Evolutionary conservation across 306 rosid species (phyloP).

Genomic region (Pterocarpus santalinus): DNA sequence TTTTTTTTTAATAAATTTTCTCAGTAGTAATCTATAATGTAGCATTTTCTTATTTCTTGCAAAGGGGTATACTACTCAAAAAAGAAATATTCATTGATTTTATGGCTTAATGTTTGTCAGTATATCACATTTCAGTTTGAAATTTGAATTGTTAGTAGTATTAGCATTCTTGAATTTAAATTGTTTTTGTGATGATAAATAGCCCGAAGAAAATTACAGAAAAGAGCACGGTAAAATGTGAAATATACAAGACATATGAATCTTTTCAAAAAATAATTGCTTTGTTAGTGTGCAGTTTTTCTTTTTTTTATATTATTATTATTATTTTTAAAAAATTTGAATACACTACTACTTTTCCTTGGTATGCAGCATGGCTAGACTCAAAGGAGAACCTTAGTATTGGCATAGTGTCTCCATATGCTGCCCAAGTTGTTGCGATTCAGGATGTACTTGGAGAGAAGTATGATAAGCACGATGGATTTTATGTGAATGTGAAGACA

Average conservation of each 20-base stretch:
- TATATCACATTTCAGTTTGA: neutral
- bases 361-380: conserved; percentile 60
- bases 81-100: conserved; percentile 1
- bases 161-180: neutral
- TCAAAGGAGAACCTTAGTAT: conserved; percentile 53
- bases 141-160: neutral
- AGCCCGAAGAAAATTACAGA: neutral
- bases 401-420: conserved; percentile 87
- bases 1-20: neutral
- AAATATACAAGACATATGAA: neutral
- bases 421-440: conserved; percentile 78
- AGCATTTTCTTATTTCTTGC: conserved; percentile 1
- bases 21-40: neutral
- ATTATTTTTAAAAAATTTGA: neutral
- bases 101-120: neutral
- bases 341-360: neutral
- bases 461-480: conserved; percentile 57
- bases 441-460: conserved; percentile 57
- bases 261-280: neutral
- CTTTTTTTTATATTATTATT: neutral
- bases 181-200: neutral
- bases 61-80: neutral
- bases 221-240: neutral
- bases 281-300: neutral
- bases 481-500: conserved; percentile 73